phyloP scores from a whole-genome alignment of 768 basidiomycete species.

The Mrakia gelida region DNA sequence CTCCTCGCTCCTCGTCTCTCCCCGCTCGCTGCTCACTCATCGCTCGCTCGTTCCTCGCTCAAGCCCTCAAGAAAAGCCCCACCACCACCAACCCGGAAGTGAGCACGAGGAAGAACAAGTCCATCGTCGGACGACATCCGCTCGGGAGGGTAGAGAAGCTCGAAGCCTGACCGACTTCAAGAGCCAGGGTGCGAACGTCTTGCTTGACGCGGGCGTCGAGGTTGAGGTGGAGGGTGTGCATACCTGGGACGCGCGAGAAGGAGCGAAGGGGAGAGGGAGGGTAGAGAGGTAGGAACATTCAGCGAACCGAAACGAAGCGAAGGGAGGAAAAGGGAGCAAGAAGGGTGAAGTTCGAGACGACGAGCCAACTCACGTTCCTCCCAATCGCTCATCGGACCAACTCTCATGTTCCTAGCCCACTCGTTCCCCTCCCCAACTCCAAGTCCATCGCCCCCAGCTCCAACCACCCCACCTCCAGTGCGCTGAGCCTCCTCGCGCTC shows the following conservation, averaged over 20 bases:
- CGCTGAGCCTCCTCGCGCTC: neutral
- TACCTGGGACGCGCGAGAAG: neutral
- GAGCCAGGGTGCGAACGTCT: neutral
- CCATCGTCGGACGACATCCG: no score
- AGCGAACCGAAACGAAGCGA: neutral
- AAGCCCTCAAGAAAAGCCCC: no score
- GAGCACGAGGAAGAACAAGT: no score
- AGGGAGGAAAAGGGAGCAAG: neutral
- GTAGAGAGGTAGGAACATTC: neutral
- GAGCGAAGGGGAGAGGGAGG: neutral
- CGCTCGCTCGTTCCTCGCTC: neutral
- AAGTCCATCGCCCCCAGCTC: neutral
- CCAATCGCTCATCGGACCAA: constrained; percentile 15
- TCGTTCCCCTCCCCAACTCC: neutral
- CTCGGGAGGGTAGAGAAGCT: neutral
- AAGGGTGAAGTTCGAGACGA: no score
- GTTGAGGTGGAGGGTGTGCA: neutral
- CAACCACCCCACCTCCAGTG: neutral
- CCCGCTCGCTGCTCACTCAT: neutral
- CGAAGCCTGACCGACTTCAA: neutral
- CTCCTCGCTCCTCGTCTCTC: no score
- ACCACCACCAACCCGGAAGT: no score
- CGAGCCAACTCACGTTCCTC: neutral
- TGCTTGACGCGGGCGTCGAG: neutral
- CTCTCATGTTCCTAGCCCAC: constrained; percentile 19